Base-by-base conservation (phyloP, 331 rosid genomes). In the Malus hybrid region DNA sequence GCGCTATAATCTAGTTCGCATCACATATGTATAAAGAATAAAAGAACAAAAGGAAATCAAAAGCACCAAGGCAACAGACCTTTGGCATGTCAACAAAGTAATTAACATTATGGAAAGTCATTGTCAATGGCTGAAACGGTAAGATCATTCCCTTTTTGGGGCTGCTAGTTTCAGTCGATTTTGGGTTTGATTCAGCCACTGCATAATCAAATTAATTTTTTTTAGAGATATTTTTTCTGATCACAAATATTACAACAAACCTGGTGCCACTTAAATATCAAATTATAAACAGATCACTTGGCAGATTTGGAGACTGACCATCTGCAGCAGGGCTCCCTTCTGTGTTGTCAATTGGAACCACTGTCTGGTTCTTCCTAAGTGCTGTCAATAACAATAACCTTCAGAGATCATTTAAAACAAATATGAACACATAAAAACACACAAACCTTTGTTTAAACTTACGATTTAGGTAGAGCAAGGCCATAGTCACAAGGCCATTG, bases 121-220 rank as follows among this genome's bases (percentile, higher is more conserved):
- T 87, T 69, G 93, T 89, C 80, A 89, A 73, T 65, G 93, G 93
- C 77, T 88, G 83, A 83, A 93, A 93, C 16, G 98, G 97, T 86
- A 93, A 97, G 83, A 88, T 89, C 97, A 93, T 91, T 83, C 98
- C 98, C 86, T 87, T 89, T 80, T n/a, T 67, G 34, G 61, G 79
- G 68, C n/a, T 67, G n/a, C 78, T 83, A 24, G 54, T 74, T 42
- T 68, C 73, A 15, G 66, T 28, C 59, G 86, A 73, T 73, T 24
- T 67, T 52, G 76, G 16, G 18, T 60, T 67, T 74, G 69, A 6
- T 48, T 85, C 65, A 29, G 55, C 52, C 28, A 9, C 96, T 83
- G 87, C 80, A 82, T 44, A 77, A 80, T 73, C 78, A 81, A 54
- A 66, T 63, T n/a, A 13, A 27, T 19, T 59, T 44, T 18, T 44